Evolutionary conservation across 129 eudicot genomes (phyloP), one percentile per base, ranked within the genome.

Genomic region (Flaveria brownii): DNA sequence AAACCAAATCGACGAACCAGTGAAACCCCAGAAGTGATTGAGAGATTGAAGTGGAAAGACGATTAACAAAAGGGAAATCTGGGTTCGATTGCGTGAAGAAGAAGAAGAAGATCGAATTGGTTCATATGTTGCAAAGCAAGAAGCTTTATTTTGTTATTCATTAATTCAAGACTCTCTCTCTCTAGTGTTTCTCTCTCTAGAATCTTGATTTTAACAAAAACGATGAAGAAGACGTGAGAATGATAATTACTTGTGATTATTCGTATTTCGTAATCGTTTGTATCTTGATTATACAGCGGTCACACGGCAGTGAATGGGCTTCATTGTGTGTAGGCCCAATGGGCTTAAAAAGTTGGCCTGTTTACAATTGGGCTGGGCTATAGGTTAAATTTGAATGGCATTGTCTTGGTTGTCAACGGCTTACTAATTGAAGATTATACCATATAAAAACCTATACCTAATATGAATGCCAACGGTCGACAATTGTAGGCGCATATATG

Each of bases 1-100:
- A 36, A 36, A 36, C 41, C 7, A 5, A 76, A 76, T 75, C 72
- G 63, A 63, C 2, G 71, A 64, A 74, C 13, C 22, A 75, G 47
- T 39, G 52, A 65, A 78, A 70, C 77, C 82, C 65, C 57, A 67
- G 16, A 78, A 69, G 47, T 6, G 23, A 60, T 57, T 20, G 30
- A 9, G 14, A 17, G 56, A 55, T 64, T 28, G 71, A 51, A 51
- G 73, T 75, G 12, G 17, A 52, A 26, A 14, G 13, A 77, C 74
- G 60, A 17, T 6, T 62, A 26, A 33, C n/a, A 60, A 25, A 60
- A 25, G 14, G 66, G 63, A 51, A 71, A 62, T 62, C 68, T 26
- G 72, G 10, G 42, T 61, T 71, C 62, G 82, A 71, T 79, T 79
- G 82, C 82, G 82, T 79, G 82, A 79, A 79, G 67, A 42, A 64